Evolutionary conservation across 1,284 basidiomycete species (phyloP).

Genomic region (Leccinum variabile): DNA sequence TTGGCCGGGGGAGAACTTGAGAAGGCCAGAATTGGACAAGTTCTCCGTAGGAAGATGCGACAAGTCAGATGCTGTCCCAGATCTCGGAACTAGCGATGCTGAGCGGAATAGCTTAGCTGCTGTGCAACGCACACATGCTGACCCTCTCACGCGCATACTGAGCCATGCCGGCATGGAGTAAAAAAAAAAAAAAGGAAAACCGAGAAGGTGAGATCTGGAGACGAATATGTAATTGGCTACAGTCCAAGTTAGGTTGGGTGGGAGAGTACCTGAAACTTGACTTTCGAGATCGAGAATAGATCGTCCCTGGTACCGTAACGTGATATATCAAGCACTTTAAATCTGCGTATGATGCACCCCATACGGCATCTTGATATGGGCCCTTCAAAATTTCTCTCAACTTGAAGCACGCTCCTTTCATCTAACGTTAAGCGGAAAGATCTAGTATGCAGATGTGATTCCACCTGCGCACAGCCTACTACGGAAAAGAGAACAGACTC

Average conservation of each 20-base stretch:
- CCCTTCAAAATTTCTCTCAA: slow-evolving; percentile 22
- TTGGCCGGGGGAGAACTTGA: slow-evolving; percentile 33
- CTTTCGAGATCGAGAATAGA: slow-evolving; percentile 39
- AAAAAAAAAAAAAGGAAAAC: slow-evolving; percentile 16
- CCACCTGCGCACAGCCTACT: slow-evolving; percentile 30
- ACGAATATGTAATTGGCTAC: slow-evolving; percentile 26
- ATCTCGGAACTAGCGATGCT: slow-evolving; percentile 26
- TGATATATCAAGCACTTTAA: slow-evolving; percentile 37
- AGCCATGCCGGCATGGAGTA: slow-evolving; percentile 29
- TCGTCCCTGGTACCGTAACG: slow-evolving; percentile 39
- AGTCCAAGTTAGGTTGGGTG: slow-evolving; percentile 30
- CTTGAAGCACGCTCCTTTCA: slow-evolving; percentile 35
- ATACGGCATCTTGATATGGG: slow-evolving; percentile 37
- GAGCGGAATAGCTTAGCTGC: slow-evolving; percentile 14
- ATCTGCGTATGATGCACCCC: slow-evolving; percentile 35
- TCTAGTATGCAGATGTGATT: slow-evolving; percentile 36
- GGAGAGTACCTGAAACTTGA: slow-evolving; percentile 39
- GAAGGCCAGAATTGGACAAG: slow-evolving; percentile 25
- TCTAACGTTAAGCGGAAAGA: slow-evolving; percentile 40
- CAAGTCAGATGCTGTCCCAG: slow-evolving; percentile 12
- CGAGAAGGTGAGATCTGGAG: slow-evolving; percentile 29
- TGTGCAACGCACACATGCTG: slow-evolving; percentile 21
- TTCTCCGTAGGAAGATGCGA: slow-evolving; percentile 31
- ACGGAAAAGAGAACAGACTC: slow-evolving; percentile 20
- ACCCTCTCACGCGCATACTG: slow-evolving; percentile 23